Evolutionary conservation across 1,139 yeast species (phyloP).

Genomic region (Lodderomyces margitis): DNA sequence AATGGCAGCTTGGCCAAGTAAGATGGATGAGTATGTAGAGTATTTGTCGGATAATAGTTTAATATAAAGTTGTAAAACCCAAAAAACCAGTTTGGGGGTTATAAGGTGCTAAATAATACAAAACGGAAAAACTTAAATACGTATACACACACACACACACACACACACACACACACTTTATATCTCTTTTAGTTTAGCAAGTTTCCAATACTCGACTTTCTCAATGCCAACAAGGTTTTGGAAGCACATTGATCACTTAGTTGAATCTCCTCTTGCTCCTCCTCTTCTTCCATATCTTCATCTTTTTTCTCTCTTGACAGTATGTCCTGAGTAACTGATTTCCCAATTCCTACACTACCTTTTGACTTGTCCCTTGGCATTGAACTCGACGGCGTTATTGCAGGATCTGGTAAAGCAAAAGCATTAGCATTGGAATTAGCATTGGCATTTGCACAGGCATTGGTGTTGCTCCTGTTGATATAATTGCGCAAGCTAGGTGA

Average conservation of each 20-base stretch:
- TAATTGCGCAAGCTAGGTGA: slow-evolving; percentile 7
- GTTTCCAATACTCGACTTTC: slow-evolving; percentile 44
- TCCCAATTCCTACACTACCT: slow-evolving; percentile 23
- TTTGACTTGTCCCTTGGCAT: slow-evolving; percentile 29
- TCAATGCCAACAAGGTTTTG: slow-evolving; percentile 40
- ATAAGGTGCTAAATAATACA: slow-evolving; percentile 3
- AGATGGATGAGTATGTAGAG: slow-evolving; percentile 82
- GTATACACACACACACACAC: not conserved
- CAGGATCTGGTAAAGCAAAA: slow-evolving; percentile 44
- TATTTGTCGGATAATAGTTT: slow-evolving; percentile 39
- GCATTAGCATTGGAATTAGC: slow-evolving; percentile 9
- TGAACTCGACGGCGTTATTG: slow-evolving; percentile 21
- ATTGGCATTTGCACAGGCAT: not conserved
- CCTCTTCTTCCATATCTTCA: slow-evolving; percentile 16
- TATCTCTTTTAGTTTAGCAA: slow-evolving; percentile 29
- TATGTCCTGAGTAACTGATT: slow-evolving; percentile 6
- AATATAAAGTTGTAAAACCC: slow-evolving; percentile 8
- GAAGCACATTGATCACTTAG: slow-evolving; percentile 38
- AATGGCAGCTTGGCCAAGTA: slow-evolving; percentile 87
- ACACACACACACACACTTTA: slow-evolving; percentile 2
- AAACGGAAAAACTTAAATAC: slow-evolving; percentile 5
- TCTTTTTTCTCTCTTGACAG: slow-evolving; percentile 15
- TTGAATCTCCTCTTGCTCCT: slow-evolving; percentile 5
- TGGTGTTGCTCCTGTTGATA: slow-evolving; percentile 5
- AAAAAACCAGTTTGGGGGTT: not conserved